These are phyloP conservation scores for Lactifluus volemus DNA, from an alignment of 768 basidiomycete species.

Conservation along the genomic window DNA sequence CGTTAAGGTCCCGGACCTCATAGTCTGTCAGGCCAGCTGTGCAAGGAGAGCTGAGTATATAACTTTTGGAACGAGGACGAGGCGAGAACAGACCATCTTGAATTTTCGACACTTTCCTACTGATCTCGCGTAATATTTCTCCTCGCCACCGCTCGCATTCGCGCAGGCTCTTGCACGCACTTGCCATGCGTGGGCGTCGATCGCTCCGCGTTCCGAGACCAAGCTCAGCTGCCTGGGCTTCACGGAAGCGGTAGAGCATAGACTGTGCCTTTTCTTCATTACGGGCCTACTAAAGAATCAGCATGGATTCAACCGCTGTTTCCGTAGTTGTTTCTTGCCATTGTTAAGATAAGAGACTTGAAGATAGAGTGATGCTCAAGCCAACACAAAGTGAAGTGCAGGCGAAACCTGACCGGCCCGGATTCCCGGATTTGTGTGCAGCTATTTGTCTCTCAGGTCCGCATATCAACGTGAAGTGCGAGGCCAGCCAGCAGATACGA, in stretches of 20 bases:
- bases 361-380: background rate
- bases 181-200: slow-evolving; percentile 87
- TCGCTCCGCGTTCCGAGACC: slow-evolving; percentile 81
- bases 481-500: too few relatives aligned
- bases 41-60: background rate
- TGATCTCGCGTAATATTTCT: slow-evolving; percentile 90
- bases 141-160: slow-evolving; percentile 96
- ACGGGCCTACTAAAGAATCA: slow-evolving; percentile 52
- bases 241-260: slow-evolving; percentile 92
- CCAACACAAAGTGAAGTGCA: background rate
- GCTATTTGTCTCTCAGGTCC: too few relatives aligned
- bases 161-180: slow-evolving; percentile 80
- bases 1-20: slow-evolving; percentile 91
- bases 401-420: too few relatives aligned
- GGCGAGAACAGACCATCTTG: slow-evolving; percentile 64
- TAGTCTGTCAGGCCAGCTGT: slow-evolving; percentile 90
- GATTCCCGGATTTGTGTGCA: too few relatives aligned
- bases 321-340: background rate
- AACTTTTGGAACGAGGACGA: background rate
- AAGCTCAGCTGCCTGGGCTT: slow-evolving; percentile 93
- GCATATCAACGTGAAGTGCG: too few relatives aligned
- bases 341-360: background rate
- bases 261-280: slow-evolving; percentile 98
- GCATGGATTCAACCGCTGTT: background rate
- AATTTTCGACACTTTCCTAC: slow-evolving; percentile 94